Evolutionary conservation across 345 rosid genomes (phyloP), one percentile per base, ranked within the genome.

Genomic region (Stellera chamaejasme): DNA sequence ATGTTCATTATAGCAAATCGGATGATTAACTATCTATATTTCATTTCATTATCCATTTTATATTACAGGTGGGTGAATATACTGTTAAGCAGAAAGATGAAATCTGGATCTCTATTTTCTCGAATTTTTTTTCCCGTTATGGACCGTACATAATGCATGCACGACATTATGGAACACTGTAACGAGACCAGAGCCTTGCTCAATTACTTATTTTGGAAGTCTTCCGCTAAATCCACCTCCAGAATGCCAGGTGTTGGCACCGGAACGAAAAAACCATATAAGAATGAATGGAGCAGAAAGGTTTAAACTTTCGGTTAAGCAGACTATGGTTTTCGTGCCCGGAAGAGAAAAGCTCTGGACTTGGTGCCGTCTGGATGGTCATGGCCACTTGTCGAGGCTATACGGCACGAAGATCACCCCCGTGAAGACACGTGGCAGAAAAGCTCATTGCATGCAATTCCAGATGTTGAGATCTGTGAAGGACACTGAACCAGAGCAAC

Each of bases 351-450:
- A n/a, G 27, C 43, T 15, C 6, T 27, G 50, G 6, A n/a, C 16
- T 41, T 10, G 13, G 55, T 2, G 45, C 10, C 48, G 10, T 14
- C 15, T 45, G 8, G 55, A 41, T 26, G 10, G 10, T 4, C 6
- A 51, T 26, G 12, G 58, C 61, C 75, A 56, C 63, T 52, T 65
- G 78, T 64, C 75, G 53, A 59, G 32, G 14, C 14, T 11, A 12
- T 11, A 43, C 57, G 53, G 26, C 19, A 27, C 48, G 12, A 58
- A 45, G 51, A 27, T 43, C 5, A 55, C 60, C 72, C 56, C 72
- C 56, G 58, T 10, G 50, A 66, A 60, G 71, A 63, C 75, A 69
- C 43, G 72, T 71, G 82, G 42, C 72, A 11, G 12, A 42, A 15
- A 14, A 4, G 3, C 1, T 41, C 55, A 16, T 26, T n/a, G 58